A percentile compares a stretch with the other conserved stretches of the same genome.
Conservation (phyloP, 257 asterid genomes). For the Penstemon newberryi region DNA sequence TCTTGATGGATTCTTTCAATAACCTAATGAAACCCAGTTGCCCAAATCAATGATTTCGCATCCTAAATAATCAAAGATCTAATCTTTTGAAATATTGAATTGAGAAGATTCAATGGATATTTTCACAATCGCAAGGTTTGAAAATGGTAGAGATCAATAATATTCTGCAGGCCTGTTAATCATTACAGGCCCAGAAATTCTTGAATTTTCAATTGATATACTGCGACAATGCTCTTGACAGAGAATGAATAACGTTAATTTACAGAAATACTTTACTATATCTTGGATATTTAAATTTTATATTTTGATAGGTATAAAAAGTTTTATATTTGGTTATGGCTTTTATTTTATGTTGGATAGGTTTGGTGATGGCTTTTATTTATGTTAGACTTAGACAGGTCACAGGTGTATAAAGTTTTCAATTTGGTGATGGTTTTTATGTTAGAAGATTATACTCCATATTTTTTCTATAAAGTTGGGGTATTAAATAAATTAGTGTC, state of each 20-base stretch:
- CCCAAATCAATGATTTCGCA: conserved; percentile 28
- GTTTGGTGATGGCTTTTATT: not conserved
- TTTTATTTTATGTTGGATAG: not conserved
- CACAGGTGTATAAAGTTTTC: too few relatives aligned
- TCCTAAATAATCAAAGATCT: conserved; percentile 23
- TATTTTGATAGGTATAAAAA: not conserved
- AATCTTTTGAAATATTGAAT: conserved; percentile 24
- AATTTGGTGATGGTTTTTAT: too few relatives aligned
- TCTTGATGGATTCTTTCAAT: conserved; percentile 4
- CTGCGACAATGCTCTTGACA: not conserved
- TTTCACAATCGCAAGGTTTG: conserved; percentile 31
- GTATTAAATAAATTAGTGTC: not conserved
- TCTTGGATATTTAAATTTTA: not conserved
- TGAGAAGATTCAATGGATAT: conserved; percentile 16
- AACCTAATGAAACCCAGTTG: conserved; percentile 30
- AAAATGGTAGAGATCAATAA: conserved; percentile 28
- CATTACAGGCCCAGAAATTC: conserved; percentile 16
- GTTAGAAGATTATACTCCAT: not conserved
- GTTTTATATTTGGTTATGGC: not conserved
- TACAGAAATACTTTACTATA: not conserved
- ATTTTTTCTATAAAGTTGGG: not conserved
- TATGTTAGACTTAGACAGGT: not conserved
- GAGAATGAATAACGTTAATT: not conserved
- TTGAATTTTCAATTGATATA: conserved; percentile 3
- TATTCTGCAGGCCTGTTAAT: conserved; percentile 12